Percentiles rank a stretch among this genome's conserved stretches.
These are phyloP conservation scores for Stephanodiscus triporus DNA, from an alignment of 108 stramenopile genomes.

Conservation along the genomic window DNA sequence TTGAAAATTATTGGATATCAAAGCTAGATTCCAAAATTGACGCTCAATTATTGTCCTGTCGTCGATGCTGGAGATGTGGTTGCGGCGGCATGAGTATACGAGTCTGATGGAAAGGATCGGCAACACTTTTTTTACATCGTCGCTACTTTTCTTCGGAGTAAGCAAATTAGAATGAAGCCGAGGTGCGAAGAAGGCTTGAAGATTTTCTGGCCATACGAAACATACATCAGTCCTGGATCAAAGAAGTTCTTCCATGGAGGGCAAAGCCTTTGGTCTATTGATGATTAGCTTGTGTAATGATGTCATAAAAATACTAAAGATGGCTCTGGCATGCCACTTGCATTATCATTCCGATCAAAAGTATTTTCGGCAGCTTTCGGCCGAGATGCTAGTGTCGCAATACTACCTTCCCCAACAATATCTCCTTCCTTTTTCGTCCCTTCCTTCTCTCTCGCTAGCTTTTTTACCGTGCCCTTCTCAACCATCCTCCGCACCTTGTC, in stretches of 20 bases:
- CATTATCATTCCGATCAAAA: neutral
- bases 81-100: too few relatives aligned
- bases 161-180: too few relatives aligned
- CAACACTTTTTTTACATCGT: too few relatives aligned
- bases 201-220: too few relatives aligned
- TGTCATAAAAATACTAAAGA: slow-evolving; percentile 31
- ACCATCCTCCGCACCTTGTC: slow-evolving; percentile 54
- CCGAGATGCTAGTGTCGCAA: neutral
- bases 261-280: neutral
- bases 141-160: too few relatives aligned
- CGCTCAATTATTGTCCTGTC: too few relatives aligned
- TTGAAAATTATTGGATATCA: neutral
- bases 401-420: too few relatives aligned
- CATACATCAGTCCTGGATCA: too few relatives aligned
- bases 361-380: slow-evolving; percentile 2
- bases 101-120: too few relatives aligned
- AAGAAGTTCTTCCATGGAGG: neutral
- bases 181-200: too few relatives aligned
- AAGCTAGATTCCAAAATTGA: too few relatives aligned
- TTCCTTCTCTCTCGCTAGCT: slow-evolving; percentile 1
- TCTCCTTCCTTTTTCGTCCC: slow-evolving; percentile 1
- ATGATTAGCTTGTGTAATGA: neutral
- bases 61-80: too few relatives aligned
- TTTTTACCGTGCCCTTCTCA: slow-evolving; percentile 31
- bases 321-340: slow-evolving; percentile 9